Evolutionary conservation across 805 yeast genomes (phyloP), one percentile per base, ranked within the genome.

Genomic region (Candida nanaspora): DNA sequence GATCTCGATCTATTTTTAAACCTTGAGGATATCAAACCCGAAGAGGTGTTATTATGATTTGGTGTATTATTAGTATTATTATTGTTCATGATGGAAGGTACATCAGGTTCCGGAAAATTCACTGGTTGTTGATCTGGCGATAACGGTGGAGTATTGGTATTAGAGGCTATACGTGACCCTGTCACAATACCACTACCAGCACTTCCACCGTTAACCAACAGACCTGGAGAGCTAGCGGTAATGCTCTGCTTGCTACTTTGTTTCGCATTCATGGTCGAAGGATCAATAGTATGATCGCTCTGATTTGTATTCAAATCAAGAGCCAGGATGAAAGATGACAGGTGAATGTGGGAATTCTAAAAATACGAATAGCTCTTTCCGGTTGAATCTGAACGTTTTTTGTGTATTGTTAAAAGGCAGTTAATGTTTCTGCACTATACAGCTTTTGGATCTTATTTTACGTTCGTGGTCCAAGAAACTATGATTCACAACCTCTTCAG

Each of bases 1-100:
- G 74, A 68, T 39, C 74, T 51, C 3, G 69, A 56, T 43, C 72
- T 49, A 14, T 66, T 50, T 31, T 54, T 56, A 5, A 53, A 44
- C 28, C 44, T 36, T 3, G 55, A 20, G 14, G 42, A 30, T 14
- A 41, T 36, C 25, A 47, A 39, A 33, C 35, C 33, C 27, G 39
- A n/a, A 30, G 42, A 20, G 38, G 48, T 4, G 47, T 40, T 7
- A 33, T 18, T 19, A 6, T 16, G 18, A n/a, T 9, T 33, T 14
- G 35, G 14, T 3, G 15, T 13, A 6, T 6, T 33, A 21, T 11
- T 33, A 4, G 16, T 21, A 32, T 18, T 32, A 6, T 18, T 18
- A 19, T 31, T 31, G 27, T 23, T 23, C 27, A n/a, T n/a, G 21
- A 6, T n/a, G 25, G n/a, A 20, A 14, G 3, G n/a, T 16, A 11